Evolutionary conservation across 2,329 filamentous ascomycete genomes (phyloP).

Genomic region (Aspergillus uvarum): DNA sequence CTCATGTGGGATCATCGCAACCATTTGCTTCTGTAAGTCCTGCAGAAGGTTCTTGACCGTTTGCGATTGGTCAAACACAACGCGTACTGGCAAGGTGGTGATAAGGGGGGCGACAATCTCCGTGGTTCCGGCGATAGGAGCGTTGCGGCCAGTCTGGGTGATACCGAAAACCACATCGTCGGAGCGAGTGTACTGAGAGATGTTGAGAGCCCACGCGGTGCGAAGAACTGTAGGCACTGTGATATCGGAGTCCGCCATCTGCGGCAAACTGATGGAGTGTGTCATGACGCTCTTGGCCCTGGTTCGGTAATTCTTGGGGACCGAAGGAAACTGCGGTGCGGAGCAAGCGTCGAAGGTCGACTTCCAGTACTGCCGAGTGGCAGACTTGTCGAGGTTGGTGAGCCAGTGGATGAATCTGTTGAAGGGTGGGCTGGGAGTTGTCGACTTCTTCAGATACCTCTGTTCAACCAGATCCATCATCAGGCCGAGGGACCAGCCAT

Average conservation of each 20-base stretch:
- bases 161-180: slow-evolving; percentile 44
- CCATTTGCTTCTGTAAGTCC: slow-evolving; percentile 53
- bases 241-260: not conserved
- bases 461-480: slow-evolving; percentile 7
- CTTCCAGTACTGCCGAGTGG: not conserved
- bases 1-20: slow-evolving; percentile 58
- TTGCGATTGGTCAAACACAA: slow-evolving; percentile 16
- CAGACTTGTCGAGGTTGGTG: not conserved
- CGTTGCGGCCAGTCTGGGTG: slow-evolving; percentile 42
- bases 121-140: slow-evolving; percentile 37
- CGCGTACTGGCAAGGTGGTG: slow-evolving; percentile 16
- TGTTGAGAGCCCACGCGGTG: slow-evolving; percentile 39
- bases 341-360: not conserved
- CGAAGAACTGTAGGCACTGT: slow-evolving; percentile 34
- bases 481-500: slow-evolving; percentile 34
- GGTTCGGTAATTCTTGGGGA: not conserved
- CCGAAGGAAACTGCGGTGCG: not conserved
- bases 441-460: not conserved
- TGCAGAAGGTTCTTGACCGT: slow-evolving; percentile 50
- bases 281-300: not conserved
- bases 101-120: slow-evolving; percentile 30
- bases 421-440: slow-evolving; percentile 8
- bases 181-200: slow-evolving; percentile 35
- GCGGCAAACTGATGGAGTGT: not conserved
- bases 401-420: slow-evolving; percentile 17